Evolutionary conservation across 2,329 filamentous ascomycete genomes (phyloP).

Genomic region (Lachnellula suecica): DNA sequence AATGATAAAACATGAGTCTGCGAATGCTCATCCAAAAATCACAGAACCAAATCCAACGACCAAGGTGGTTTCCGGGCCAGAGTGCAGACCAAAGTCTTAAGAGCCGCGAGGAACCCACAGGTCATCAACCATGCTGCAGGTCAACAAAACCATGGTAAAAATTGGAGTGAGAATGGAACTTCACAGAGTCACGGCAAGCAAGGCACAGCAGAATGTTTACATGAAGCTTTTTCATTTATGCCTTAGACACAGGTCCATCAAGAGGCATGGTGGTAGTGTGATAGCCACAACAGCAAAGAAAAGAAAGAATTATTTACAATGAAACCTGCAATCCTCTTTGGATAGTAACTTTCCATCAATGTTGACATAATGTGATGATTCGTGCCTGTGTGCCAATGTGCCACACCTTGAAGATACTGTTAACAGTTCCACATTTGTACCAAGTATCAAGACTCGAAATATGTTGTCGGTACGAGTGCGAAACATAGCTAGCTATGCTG

Average conservation of each 20-base stretch:
- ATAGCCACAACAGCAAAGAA: conserved; percentile 27
- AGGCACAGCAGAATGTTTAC: conserved; percentile 3
- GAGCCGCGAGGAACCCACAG: no score
- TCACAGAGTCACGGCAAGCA: no score
- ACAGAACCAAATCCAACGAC: not conserved
- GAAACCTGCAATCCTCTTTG: conserved; percentile 25
- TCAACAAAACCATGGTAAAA: no score
- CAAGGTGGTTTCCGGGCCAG: no score
- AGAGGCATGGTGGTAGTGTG: conserved; percentile 13
- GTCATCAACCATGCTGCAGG: no score
- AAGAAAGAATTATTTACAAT: conserved; percentile 28
- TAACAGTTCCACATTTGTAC: conserved; percentile 21
- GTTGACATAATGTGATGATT: conserved; percentile 30
- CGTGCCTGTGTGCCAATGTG: conserved; percentile 26
- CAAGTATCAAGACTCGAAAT: conserved; percentile 28
- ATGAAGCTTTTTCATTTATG: conserved; percentile 24
- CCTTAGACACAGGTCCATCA: conserved; percentile 24
- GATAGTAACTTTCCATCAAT: conserved; percentile 25
- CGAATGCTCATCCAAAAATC: not conserved
- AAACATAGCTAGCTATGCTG: conserved; percentile 28
- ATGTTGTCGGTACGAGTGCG: conserved; percentile 28
- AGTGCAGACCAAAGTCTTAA: no score
- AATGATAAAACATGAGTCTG: conserved; percentile 30
- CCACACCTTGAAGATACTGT: conserved; percentile 29
- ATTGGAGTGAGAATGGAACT: no score